A percentile compares a stretch with the other conserved stretches of the same genome.
Evolutionary conservation across 352 stramenopile species (phyloP).

Genomic region (Phytophthora colocasiae): DNA sequence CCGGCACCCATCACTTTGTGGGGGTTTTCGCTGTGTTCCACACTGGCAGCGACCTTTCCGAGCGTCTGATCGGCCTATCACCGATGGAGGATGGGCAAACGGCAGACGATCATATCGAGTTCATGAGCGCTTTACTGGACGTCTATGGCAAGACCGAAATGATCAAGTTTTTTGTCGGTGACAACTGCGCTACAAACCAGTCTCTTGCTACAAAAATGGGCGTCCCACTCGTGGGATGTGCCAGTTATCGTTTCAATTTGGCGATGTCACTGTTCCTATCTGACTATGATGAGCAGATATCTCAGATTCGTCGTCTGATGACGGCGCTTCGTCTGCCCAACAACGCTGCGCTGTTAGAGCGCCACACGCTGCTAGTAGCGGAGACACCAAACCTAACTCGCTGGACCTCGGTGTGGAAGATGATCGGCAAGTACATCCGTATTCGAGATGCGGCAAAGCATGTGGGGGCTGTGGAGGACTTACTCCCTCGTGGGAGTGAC

Average conservation of each 20-base stretch:
- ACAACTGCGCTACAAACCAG: no score
- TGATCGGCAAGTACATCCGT: background rate
- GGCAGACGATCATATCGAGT: no score
- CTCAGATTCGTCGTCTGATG: background rate
- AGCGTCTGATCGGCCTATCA: no score
- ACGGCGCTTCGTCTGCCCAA: background rate
- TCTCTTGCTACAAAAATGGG: no score
- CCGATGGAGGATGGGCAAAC: no score
- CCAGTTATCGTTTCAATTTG: constrained; percentile 1
- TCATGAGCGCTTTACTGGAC: no score
- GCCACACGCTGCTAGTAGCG: background rate
- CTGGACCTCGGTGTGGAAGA: constrained; percentile 2
- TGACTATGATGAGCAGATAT: constrained; percentile 1
- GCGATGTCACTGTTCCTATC: background rate
- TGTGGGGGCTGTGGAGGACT: background rate
- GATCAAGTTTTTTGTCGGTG: no score
- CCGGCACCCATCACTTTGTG: no score
- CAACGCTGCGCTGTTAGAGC: background rate
- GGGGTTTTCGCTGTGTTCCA: no score
- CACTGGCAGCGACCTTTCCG: no score
- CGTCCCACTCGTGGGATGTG: no score
- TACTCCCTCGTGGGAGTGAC: background rate
- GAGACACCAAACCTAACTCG: background rate
- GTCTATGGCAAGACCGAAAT: no score
- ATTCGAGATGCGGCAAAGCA: constrained; percentile 1